Evolutionary conservation across 495 filamentous ascomycete species (phyloP), one percentile per base, ranked within the genome.

Genomic region (Hypoxylon lenormandii): DNA sequence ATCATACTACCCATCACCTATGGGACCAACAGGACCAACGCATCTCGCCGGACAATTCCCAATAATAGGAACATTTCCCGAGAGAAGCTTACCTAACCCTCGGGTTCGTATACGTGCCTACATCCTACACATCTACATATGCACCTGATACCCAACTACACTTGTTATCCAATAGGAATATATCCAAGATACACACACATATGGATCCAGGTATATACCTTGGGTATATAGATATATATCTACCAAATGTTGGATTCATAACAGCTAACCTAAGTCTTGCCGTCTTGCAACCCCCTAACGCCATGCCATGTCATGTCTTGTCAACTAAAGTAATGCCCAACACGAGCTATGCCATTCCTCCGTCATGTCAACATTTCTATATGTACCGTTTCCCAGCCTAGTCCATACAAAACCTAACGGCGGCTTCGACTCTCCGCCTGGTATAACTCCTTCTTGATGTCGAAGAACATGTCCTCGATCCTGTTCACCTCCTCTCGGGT

Each of bases 401-500:
- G 4, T 19, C 30, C 38, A 54, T 47, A 37, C 5, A 51, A 50
- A 43, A 26, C 61, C 51, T 58, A 57, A 26, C 38, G 19, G 36
- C 74, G 72, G 49, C 82, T 77, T 62, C 88, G 82, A 70, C 78
- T 80, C 62, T 83, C 82, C 36, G 88, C 89, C 51, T 87, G 85
- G 69, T 88, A 87, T 66, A 89, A 78, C 69, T 87, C 85, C 60
- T 85, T 81, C 60, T 85, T 87, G 70, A 89, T 85, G 72, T 90
- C 86, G 79, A 89, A 88, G 61, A 90, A 83, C 71, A 90, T 74
- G 65, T 90, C 86, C 62, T 92, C 89, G 56, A 90, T 83, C 66
- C 85, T 80, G 36, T 82, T 83, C 28, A 88, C 80, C 53, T 86
- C 82, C 46, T 80, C 72, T 8, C 83, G 77, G 18, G 83, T 81